Base-by-base conservation (phyloP, 495 filamentous ascomycete species). In the Trichoderma orchidacearum region DNA sequence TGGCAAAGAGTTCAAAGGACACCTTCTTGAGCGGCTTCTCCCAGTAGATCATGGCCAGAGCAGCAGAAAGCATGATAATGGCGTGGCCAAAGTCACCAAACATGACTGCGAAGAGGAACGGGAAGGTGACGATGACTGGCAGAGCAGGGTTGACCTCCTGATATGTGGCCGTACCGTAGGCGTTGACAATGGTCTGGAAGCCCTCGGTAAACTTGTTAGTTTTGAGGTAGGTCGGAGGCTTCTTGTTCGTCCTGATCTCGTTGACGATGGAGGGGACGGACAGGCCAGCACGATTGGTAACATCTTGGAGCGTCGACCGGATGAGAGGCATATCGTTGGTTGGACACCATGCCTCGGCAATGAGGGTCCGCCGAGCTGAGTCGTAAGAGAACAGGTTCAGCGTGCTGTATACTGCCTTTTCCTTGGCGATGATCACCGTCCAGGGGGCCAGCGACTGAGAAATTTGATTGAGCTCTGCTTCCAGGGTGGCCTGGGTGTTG, bases 91-190 rank as follows among this genome's bases (percentile, higher is more conserved):
- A 81, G 70, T 97, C 93, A 67, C 93, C 93, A 63, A 97, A 97
- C 93, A 97, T 97, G 77, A 96, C 92, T 28, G 94, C 94, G 67
- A 99, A 99, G 38, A 97, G 73, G 74, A 99, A 97, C 12, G 93
- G 93, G 69, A 98, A 97, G 15, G 94, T 99, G 61, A 97, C 82
- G 58, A 96, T 89, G 23, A 94, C 92, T 21, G 90, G 90, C 27
- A 96, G 74, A 54, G 89, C 93, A 57, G 93, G 94, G 73, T 99
- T 99, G 72, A 93, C 88, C 74, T 99, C 93, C 54, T 85, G 84
- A 69, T 99, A 99, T 65, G 95, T 96, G 15, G 92, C 85, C 29
- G 92, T 94, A 63, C 93, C 93, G 66, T 99, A 99, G 51, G 94
- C 92, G 63, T 97, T 90, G 70, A 99, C 90, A 62, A 99, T 99